Evolutionary conservation across 495 filamentous ascomycete genomes (phyloP), one percentile per base, ranked within the genome.

Genomic region (Aspergillus olivimuriae): DNA sequence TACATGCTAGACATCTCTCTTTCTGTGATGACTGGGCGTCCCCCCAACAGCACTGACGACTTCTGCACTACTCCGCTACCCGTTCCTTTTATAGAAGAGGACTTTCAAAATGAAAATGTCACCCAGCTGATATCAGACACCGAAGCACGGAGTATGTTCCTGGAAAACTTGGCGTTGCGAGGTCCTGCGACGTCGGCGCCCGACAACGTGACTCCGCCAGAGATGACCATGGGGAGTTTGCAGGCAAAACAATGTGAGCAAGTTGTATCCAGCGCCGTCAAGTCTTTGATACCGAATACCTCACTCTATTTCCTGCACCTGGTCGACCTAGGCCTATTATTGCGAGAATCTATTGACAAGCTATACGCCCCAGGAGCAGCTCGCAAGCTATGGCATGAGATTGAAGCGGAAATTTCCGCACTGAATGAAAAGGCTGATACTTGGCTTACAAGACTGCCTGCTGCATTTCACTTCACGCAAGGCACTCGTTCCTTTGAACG

Each of bases 11-110:
- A 84, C 44, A 69, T 72, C 16, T 50, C 66, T 14, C 65, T 84
- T 9, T 72, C 68, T 48, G 68, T 74, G 31, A 78, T 81, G 58
- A 83, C 76, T 19, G 81, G 81, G 1, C 74, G 81, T 15, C 76
- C 78, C 2, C 73, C 68, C 14, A 73, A 64, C 44, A 74, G 76
- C 33, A 63, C 60, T 14, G 65, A 74, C 30, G 62, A 58, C 22
- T 71, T 76, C 52, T 80, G 74, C 52, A 76, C 76, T 21, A 73
- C 73, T 0, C 77, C 81, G 65, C 77, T 45, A 38, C 61, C 58
- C 4, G 40, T 74, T 7, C 75, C 78, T 14, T 63, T 78, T 24
- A 54, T 63, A 38, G 78, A 83, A 46, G 76, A 78, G 18, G 57
- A 60, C 2, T 68, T 74, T n/a, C 22, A 23, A 16, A 48, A 61